Percentiles rank a stretch among this genome's conserved stretches.
Evolutionary conservation across 495 filamentous ascomycete species (phyloP).

Genomic region (Xylaria intraflava): DNA sequence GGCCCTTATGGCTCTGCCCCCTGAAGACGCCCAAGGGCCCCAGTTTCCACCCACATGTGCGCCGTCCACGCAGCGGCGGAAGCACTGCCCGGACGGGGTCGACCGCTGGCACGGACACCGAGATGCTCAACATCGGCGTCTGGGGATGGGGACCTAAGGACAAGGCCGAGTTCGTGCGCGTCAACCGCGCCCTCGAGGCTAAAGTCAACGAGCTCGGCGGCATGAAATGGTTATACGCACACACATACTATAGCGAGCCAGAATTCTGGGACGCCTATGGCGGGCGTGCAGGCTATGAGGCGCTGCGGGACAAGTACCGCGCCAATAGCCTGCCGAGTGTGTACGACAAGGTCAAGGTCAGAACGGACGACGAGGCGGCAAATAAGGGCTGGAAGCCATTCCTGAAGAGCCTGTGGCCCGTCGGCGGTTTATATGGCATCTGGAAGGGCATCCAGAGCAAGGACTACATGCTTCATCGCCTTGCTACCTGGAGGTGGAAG

Average conservation of each 20-base stretch:
- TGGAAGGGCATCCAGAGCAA: slow-evolving; percentile 49
- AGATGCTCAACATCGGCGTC: slow-evolving; percentile 51
- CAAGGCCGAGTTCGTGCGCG: slow-evolving; percentile 38
- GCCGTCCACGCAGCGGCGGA: neutral
- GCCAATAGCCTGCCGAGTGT: slow-evolving; percentile 48
- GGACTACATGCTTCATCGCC: slow-evolving; percentile 49
- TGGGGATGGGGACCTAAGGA: slow-evolving; percentile 47
- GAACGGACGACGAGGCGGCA: neutral
- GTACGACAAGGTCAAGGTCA: slow-evolving; percentile 51
- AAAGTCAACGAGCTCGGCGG: slow-evolving; percentile 60
- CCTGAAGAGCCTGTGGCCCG: slow-evolving; percentile 39
- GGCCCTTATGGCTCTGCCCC: slow-evolving; percentile 56
- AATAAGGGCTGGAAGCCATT: slow-evolving; percentile 27
- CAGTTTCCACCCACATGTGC: slow-evolving; percentile 41
- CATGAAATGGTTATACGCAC: slow-evolving; percentile 57
- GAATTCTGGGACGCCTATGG: slow-evolving; percentile 55
- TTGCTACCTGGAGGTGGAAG: slow-evolving; percentile 46
- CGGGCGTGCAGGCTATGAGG: slow-evolving; percentile 45
- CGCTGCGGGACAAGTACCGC: slow-evolving; percentile 44
- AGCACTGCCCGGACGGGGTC: neutral
- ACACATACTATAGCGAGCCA: slow-evolving; percentile 49
- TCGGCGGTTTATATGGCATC: slow-evolving; percentile 51
- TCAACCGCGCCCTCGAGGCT: slow-evolving; percentile 59
- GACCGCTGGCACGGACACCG: slow-evolving; percentile 2
- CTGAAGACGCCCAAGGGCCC: slow-evolving; percentile 37